Evolutionary conservation across 2,329 filamentous ascomycete species (phyloP).

Genomic region (Ophiocordyceps australis): DNA sequence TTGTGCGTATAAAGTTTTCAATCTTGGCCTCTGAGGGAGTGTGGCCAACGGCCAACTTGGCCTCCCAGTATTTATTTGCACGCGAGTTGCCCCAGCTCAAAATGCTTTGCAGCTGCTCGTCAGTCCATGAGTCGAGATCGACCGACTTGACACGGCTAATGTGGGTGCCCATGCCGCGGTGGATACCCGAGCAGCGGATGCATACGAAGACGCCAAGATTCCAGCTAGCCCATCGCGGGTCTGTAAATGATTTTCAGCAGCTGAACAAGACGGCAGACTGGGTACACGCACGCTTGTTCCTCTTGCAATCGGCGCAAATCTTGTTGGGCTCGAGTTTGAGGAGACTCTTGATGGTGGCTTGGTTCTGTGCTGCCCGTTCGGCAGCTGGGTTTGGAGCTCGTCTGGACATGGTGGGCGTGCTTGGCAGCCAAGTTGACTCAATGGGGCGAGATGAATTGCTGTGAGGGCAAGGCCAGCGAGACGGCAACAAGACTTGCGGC

Average conservation of each 20-base stretch:
- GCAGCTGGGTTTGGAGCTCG: constrained; percentile 60
- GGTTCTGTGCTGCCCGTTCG: constrained; percentile 83
- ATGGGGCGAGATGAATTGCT: no score
- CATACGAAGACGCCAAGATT: constrained; percentile 95
- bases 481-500: no score
- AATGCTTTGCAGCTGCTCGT: constrained; percentile 90
- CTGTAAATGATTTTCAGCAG: constrained; percentile 22
- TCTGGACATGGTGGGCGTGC: constrained; percentile 71
- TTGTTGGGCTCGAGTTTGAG: constrained; percentile 94
- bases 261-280: background rate
- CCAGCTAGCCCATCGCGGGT: constrained; percentile 98
- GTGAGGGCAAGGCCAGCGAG: no score
- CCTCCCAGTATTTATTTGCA: constrained; percentile 98
- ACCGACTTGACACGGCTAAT: constrained; percentile 97
- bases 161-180: constrained; percentile 96
- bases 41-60: constrained; percentile 79
- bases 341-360: constrained; percentile 82
- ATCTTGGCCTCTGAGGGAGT: constrained; percentile 94
- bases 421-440: no score
- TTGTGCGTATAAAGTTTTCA: constrained; percentile 98
- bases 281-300: constrained; percentile 69
- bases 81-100: constrained; percentile 89
- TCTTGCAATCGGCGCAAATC: constrained; percentile 94
- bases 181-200: constrained; percentile 95
- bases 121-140: constrained; percentile 95